Conservation (phyloP, 1,139 yeast species). For the Pichia sp. region DNA sequence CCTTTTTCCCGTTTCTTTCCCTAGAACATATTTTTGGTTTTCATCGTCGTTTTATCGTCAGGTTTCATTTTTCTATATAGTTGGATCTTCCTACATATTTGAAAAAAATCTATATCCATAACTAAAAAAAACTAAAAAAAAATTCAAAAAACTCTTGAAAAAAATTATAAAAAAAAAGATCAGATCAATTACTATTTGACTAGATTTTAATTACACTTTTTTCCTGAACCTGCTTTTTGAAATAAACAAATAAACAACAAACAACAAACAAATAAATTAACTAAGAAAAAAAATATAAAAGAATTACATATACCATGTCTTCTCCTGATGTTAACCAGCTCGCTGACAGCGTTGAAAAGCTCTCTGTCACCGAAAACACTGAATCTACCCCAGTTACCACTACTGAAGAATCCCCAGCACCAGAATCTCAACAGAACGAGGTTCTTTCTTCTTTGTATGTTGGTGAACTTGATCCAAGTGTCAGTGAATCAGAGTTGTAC, state of each 20-base stretch:
- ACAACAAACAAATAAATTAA: slow-evolving; percentile 10
- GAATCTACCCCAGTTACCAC: slow-evolving; percentile 32
- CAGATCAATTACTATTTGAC: slow-evolving; percentile 2
- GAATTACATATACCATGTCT: slow-evolving; percentile 37
- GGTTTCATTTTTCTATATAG: slow-evolving; percentile 13
- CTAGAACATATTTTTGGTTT: slow-evolving; percentile 18
- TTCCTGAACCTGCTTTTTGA: slow-evolving; percentile 9
- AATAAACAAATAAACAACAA: slow-evolving; percentile 15
- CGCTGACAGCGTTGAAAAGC: slow-evolving; percentile 54
- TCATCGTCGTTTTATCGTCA: slow-evolving; percentile 15
- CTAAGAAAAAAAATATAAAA: slow-evolving; percentile 1
- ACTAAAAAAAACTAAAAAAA: slow-evolving; percentile 16
- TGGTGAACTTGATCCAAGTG: slow-evolving; percentile 92
- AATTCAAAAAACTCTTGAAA: slow-evolving; percentile 21
- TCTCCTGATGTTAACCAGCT: slow-evolving; percentile 46
- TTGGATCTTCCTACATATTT: slow-evolving; percentile 12
- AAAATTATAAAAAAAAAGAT: slow-evolving; percentile 20
- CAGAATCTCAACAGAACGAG: slow-evolving; percentile 33
- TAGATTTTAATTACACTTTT: slow-evolving; percentile 16
- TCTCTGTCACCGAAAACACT: slow-evolving; percentile 38
- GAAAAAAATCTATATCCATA: slow-evolving; percentile 7
- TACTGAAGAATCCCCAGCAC: slow-evolving; percentile 32
- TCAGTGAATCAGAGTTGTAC: slow-evolving; percentile 90
- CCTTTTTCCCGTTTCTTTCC: slow-evolving; percentile 1
- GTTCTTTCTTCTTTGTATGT: slow-evolving; percentile 87